Evolutionary conservation across 2,329 filamentous ascomycete genomes (phyloP), one percentile per base, ranked within the genome.

Genomic region (Dendrostoma leiphaemia): DNA sequence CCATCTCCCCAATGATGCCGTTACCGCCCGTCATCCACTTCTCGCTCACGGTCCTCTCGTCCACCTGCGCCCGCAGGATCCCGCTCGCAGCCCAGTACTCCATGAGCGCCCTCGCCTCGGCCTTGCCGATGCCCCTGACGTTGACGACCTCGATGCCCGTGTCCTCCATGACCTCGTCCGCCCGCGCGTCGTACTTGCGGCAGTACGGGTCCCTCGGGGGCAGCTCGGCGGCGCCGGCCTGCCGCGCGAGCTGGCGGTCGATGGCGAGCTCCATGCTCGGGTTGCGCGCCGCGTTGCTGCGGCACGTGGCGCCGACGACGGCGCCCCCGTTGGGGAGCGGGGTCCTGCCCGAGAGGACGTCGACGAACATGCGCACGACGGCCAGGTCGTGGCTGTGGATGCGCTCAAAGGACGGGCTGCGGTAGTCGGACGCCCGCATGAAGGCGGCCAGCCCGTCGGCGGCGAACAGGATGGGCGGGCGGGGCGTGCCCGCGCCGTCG

Each of bases 21-120:
- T 88, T 85, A 21, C 91, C 91, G 46, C 86, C 84, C 62, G 97
- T 68, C 46, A 85, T 85, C 91, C 92, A 96, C 74, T 90, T 90
- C 78, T 95, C 89, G 21, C 81, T 78, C 32, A 97, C 87, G 59
- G 81, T 78, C 59, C 75, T 76, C 65, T 92, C 85, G 64, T 89
- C 86, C 47, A 97, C 79, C 43, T 76, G 78, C 58, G 82, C 77
- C 60, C 89, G 82, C 66, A 96, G 69, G 67, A 96, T 77, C 12
- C 93, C 94, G 69, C 90, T 95, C 32, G 83, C 84, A 5, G 90
- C 91, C 79, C 93, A 97, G 74, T 97, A 97, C 75, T 97, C 91
- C 84, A 97, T 87, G 62, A 96, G 76, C 1, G 84, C 80, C 56
- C 87, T 82, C 10, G 90, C 85, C 73, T 97, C 93, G 2, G 79